phyloP scores from a whole-genome alignment of 352 stramenopile species.

The Phytophthora idaei region DNA sequence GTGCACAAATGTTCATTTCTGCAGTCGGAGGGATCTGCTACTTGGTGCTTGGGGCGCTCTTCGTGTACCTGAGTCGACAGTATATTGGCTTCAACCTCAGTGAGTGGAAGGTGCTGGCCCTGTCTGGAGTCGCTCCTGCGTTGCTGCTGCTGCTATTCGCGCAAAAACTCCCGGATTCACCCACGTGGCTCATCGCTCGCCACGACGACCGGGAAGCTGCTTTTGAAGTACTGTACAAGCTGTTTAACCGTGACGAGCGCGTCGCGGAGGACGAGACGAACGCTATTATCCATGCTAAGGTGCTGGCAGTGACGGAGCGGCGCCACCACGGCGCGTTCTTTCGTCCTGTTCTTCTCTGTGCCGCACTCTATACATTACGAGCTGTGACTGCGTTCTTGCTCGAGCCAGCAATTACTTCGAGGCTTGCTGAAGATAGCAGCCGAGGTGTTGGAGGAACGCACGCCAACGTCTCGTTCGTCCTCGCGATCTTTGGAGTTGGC shows the following conservation, averaged over 20 bases:
- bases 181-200: constrained; percentile 75
- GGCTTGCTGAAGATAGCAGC: constrained; percentile 30
- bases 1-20: constrained; percentile 43
- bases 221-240: constrained; percentile 61
- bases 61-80: constrained; percentile 65
- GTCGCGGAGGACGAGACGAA: constrained; percentile 75
- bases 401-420: constrained; percentile 57
- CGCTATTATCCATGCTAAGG: constrained; percentile 72
- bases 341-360: constrained; percentile 66
- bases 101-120: constrained; percentile 78
- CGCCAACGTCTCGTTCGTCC: constrained; percentile 46
- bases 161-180: constrained; percentile 78
- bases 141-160: constrained; percentile 63
- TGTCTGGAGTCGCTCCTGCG: constrained; percentile 54
- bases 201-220: constrained; percentile 75
- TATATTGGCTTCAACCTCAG: constrained; percentile 83
- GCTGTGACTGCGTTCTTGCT: constrained; percentile 56
- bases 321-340: constrained; percentile 71
- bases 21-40: constrained; percentile 53
- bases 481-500: constrained; percentile 67
- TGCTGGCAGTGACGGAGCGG: constrained; percentile 58
- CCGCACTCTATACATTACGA: constrained; percentile 53
- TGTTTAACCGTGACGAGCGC: constrained; percentile 57
- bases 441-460: constrained; percentile 27
- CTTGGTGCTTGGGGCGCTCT: constrained; percentile 57